A percentile compares a stretch with the other conserved stretches of the same genome.
phyloP scores from a whole-genome alignment of 148 eudicot genomes.

The Vaccinium corymbosum region DNA sequence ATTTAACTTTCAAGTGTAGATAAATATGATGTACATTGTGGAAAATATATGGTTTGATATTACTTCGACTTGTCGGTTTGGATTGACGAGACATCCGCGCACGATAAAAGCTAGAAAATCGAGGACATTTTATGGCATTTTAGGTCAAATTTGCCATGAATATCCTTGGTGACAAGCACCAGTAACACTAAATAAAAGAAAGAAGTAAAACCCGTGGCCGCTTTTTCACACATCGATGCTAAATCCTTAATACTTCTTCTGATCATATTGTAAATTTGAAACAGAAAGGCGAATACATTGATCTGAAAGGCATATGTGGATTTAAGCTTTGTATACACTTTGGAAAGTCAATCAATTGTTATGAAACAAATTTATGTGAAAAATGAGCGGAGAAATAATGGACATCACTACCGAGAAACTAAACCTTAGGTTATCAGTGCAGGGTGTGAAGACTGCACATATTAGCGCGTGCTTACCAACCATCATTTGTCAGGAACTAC shows the following conservation, averaged over 20 bases:
- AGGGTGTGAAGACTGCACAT: neutral
- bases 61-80: neutral
- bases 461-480: neutral
- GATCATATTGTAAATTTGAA: neutral
- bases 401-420: neutral
- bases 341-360: neutral
- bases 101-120: constrained; percentile 12
- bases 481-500: neutral
- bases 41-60: neutral
- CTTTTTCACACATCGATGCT: neutral
- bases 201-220: neutral
- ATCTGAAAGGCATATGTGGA: neutral
- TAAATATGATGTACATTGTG: neutral
- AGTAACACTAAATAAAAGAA: neutral
- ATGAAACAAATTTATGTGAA: neutral
- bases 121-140: neutral
- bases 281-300: neutral
- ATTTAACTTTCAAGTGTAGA: neutral
- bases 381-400: neutral
- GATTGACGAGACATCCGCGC: constrained; percentile 16
- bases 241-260: neutral
- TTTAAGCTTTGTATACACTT: neutral
- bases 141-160: constrained; percentile 11
- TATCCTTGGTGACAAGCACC: neutral
- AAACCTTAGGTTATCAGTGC: neutral